A percentile compares a stretch with the other conserved stretches of the same genome.
phyloP scores from a whole-genome alignment of 495 filamentous ascomycete genomes.

The Penicillium pulvis region DNA sequence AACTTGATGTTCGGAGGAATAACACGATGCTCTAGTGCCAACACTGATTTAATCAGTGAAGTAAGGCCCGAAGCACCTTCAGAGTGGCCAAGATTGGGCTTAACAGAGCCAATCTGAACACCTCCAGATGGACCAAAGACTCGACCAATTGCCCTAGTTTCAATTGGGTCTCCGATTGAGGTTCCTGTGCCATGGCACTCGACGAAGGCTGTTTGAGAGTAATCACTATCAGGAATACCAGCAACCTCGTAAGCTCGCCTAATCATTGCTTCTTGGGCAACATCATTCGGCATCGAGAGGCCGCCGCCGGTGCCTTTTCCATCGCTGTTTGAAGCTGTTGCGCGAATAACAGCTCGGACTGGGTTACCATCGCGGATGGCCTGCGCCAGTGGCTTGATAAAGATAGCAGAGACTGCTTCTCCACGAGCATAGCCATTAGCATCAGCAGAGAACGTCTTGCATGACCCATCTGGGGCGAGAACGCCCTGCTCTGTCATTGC shows the following conservation, averaged over 20 bases:
- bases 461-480: conserved; percentile 35
- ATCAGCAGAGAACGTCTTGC: conserved; percentile 59
- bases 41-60: conserved; percentile 41
- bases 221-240: conserved; percentile 26
- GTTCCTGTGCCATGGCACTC: conserved; percentile 40
- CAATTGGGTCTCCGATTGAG: conserved; percentile 41
- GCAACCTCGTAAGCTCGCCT: conserved; percentile 34
- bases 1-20: conserved; percentile 54
- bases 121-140: conserved; percentile 35
- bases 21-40: conserved; percentile 45
- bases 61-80: conserved; percentile 58
- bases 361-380: conserved; percentile 41
- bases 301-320: conserved; percentile 17
- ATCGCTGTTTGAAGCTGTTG: conserved; percentile 38
- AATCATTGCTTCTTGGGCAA: conserved; percentile 36
- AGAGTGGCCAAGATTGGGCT: conserved; percentile 54
- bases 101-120: conserved; percentile 37
- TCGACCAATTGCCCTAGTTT: conserved; percentile 45
- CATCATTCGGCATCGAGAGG: conserved; percentile 23
- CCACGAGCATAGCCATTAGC: conserved; percentile 70
- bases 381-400: conserved; percentile 35
- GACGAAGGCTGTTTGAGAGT: conserved; percentile 29
- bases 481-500: conserved; percentile 31
- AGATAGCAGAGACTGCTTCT: conserved; percentile 49
- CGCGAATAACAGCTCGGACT: conserved; percentile 46